phyloP scores from a whole-genome alignment of 805 yeast genomes.

The Yarrowia sp. region DNA sequence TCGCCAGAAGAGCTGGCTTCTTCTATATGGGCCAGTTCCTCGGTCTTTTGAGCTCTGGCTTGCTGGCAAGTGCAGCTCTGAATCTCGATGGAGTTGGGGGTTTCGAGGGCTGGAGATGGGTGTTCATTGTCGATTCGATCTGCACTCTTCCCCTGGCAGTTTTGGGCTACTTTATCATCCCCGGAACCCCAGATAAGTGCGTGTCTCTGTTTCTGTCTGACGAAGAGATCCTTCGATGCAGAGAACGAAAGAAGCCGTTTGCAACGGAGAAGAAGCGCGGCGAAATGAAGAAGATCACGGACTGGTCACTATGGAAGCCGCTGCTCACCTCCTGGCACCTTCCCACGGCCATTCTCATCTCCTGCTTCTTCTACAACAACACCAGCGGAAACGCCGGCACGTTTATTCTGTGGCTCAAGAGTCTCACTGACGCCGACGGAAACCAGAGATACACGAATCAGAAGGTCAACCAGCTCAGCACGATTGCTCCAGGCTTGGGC shows the following conservation, averaged over 20 bases:
- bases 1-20: conserved; percentile 65
- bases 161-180: conserved; percentile 39
- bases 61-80: conserved; percentile 51
- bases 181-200: conserved; percentile 56
- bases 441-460: conserved; percentile 2
- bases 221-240: background rate
- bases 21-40: conserved; percentile 79
- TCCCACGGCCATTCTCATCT: background rate
- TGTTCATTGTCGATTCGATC: conserved; percentile 53
- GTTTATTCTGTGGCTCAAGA: background rate
- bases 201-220: background rate
- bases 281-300: background rate
- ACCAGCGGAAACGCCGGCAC: conserved; percentile 10
- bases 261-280: background rate
- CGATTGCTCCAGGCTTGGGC: background rate
- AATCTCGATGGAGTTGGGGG: conserved; percentile 49
- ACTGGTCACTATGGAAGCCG: conserved; percentile 4
- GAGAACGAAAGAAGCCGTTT: background rate
- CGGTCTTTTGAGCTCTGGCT: conserved; percentile 66
- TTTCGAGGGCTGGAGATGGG: conserved; percentile 54
- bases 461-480: background rate
- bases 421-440: background rate
- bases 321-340: conserved; percentile 2
- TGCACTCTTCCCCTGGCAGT: conserved; percentile 39
- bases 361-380: conserved; percentile 12